A percentile compares a stretch with the other conserved stretches of the same genome.
Conservation (phyloP, 2,329 filamentous ascomycete species). For the Trichophyton schoenleinii region DNA sequence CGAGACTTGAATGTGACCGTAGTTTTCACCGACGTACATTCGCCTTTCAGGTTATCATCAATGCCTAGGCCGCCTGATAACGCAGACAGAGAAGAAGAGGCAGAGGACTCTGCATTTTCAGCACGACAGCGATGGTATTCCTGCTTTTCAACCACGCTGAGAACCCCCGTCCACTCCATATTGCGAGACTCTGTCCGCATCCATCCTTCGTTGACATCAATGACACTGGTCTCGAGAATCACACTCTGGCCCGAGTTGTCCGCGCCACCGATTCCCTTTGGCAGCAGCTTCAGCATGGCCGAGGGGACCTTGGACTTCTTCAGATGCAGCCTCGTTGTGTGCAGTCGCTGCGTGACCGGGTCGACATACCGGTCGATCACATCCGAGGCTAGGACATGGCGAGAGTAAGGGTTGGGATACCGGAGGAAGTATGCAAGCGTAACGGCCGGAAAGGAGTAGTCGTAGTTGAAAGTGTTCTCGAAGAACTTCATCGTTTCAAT, state of each 20-base stretch:
- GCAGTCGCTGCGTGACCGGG: constrained; percentile 45
- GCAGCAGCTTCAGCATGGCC: constrained; percentile 49
- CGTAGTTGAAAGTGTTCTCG: constrained; percentile 46
- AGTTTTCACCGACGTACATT: constrained; percentile 46
- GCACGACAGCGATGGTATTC: constrained; percentile 38
- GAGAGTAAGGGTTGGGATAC: constrained; percentile 55
- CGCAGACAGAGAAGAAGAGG: constrained; percentile 3
- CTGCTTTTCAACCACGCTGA: constrained; percentile 52
- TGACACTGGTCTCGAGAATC: constrained; percentile 50
- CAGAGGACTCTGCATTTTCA: constrained; percentile 14
- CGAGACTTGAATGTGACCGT: constrained; percentile 50
- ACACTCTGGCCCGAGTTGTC: constrained; percentile 49
- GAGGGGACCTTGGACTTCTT: constrained; percentile 52
- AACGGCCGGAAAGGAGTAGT: constrained; percentile 53
- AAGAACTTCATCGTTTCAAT: constrained; percentile 40
- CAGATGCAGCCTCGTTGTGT: constrained; percentile 49
- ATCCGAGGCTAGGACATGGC: constrained; percentile 54
- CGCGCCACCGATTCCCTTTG: constrained; percentile 45
- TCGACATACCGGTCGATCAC: constrained; percentile 53
- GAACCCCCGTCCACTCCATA: constrained; percentile 53
- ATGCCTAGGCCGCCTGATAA: constrained; percentile 21
- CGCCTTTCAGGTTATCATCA: constrained; percentile 25
- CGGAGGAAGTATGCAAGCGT: constrained; percentile 57
- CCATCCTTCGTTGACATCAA: constrained; percentile 51
- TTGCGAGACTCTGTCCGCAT: constrained; percentile 55